These are phyloP conservation scores for Dactylellina cionopaga DNA, from an alignment of 2,329 filamentous ascomycete species.

Conservation along the genomic window DNA sequence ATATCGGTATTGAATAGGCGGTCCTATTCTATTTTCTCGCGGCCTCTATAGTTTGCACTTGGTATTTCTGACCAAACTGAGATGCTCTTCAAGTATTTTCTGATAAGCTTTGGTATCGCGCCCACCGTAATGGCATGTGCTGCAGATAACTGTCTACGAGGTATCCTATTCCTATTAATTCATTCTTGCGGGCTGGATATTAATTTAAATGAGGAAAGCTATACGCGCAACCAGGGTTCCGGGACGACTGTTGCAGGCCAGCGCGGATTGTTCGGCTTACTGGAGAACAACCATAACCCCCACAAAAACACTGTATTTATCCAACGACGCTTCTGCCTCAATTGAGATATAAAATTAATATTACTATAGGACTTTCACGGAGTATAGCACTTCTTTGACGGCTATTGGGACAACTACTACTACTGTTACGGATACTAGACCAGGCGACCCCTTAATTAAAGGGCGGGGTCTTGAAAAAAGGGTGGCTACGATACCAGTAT, in stretches of 20 bases:
- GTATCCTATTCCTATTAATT: neutral
- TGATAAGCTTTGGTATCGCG: neutral
- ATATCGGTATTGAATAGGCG: too few relatives aligned
- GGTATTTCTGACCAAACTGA: too few relatives aligned
- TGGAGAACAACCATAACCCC: neutral
- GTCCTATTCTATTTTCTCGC: too few relatives aligned
- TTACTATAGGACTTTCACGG: neutral
- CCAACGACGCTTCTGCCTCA: too few relatives aligned
- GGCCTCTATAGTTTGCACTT: too few relatives aligned
- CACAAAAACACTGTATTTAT: too few relatives aligned
- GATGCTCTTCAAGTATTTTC: constrained; percentile 5
- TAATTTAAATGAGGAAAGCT: neutral
- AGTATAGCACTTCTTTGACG: neutral
- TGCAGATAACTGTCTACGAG: constrained; percentile 8
- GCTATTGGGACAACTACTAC: neutral
- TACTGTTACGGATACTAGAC: too few relatives aligned
- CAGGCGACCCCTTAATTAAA: too few relatives aligned
- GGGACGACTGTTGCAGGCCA: neutral
- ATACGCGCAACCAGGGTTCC: neutral
- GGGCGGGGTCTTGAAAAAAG: too few relatives aligned
- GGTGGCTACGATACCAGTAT: too few relatives aligned
- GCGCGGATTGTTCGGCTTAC: neutral
- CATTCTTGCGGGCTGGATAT: neutral
- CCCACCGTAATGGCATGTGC: neutral
- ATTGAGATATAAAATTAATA: too few relatives aligned